These are phyloP conservation scores for Solanum okadae DNA, from an alignment of 257 asterid species.

Conservation along the genomic window DNA sequence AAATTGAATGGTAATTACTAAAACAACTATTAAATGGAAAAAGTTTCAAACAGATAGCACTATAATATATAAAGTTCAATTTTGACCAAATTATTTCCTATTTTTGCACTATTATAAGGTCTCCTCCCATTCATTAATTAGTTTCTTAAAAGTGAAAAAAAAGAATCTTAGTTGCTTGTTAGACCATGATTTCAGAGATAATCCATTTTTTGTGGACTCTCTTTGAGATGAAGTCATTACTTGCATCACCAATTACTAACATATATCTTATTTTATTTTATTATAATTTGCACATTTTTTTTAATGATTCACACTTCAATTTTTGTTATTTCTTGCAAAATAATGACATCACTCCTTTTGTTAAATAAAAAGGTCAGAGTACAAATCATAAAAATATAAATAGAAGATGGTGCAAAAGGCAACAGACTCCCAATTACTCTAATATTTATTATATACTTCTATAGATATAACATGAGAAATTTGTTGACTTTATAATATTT, in stretches of 20 bases:
- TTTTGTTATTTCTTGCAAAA: background rate
- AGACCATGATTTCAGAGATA: background rate
- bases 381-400: too few species aligned
- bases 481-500: background rate
- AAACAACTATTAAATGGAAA: background rate
- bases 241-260: background rate
- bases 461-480: background rate
- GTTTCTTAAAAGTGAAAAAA: background rate
- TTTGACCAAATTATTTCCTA: background rate
- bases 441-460: background rate
- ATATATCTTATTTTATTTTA: too few species aligned
- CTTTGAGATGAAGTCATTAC: background rate
- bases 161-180: background rate
- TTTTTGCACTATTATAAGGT: background rate
- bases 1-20: background rate
- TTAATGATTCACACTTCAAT: background rate
- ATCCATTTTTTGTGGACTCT: background rate
- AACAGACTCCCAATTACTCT: background rate
- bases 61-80: background rate
- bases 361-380: too few species aligned
- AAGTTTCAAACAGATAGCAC: background rate
- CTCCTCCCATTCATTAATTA: background rate
- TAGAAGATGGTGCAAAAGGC: too few species aligned
- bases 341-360: background rate
- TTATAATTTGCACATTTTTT: too few species aligned